Conservation (phyloP, 176 grass and related monocot species). For the Areca catechu region DNA sequence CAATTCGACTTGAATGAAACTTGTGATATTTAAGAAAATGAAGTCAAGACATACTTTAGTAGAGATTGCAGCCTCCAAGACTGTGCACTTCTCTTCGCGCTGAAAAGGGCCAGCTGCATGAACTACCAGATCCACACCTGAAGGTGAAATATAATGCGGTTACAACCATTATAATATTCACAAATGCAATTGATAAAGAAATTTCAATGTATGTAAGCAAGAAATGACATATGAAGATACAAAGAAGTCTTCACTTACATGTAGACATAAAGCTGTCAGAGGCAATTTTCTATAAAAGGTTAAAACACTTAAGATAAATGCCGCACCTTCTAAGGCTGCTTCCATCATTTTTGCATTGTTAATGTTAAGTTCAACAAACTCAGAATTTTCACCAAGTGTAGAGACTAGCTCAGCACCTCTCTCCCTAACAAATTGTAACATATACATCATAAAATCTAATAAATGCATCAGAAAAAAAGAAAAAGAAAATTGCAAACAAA, state of each 20-base stretch:
- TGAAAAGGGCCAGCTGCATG: slow-evolving; percentile 93
- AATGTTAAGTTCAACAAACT: slow-evolving; percentile 63
- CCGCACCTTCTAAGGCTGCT: slow-evolving; percentile 43
- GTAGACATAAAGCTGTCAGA: too few relatives aligned
- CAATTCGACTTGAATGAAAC: too few relatives aligned
- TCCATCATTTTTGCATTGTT: slow-evolving; percentile 45
- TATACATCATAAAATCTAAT: background rate
- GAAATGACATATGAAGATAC: background rate
- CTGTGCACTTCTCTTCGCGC: slow-evolving; percentile 41
- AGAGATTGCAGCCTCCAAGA: slow-evolving; percentile 73
- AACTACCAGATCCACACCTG: slow-evolving; percentile 78
- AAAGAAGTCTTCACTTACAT: too few relatives aligned
- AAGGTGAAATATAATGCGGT: background rate
- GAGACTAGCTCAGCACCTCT: slow-evolving; percentile 56
- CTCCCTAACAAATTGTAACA: slow-evolving; percentile 37
- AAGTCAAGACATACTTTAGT: slow-evolving; percentile 40
- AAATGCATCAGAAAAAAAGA: background rate
- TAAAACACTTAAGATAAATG: background rate
- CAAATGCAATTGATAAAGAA: background rate
- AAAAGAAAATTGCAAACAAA: background rate
- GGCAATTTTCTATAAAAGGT: too few relatives aligned
- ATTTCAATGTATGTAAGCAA: slow-evolving; percentile 2
- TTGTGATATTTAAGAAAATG: background rate
- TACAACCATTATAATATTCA: background rate
- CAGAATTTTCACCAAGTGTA: slow-evolving; percentile 47